Conservation (phyloP, 192 early-diverging fungal species). For the Linnemannia elongata region DNA sequence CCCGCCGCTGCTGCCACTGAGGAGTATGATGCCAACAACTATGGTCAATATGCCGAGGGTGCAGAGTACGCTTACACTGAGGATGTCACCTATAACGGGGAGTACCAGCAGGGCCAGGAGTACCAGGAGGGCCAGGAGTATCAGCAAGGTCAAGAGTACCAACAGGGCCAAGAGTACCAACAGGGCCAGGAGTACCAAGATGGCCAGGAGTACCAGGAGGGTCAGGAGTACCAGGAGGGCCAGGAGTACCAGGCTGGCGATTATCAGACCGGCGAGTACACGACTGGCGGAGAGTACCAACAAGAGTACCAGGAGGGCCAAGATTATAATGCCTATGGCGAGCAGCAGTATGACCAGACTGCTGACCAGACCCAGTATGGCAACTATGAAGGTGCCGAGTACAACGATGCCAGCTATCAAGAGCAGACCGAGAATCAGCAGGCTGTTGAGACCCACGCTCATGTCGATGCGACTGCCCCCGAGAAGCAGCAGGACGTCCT, state of each 20-base stretch:
- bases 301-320: constrained; percentile 8
- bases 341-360: constrained; percentile 29
- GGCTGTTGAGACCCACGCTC: background rate
- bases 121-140: background rate
- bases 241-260: constrained; percentile 3
- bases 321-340: background rate
- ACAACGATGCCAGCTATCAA: constrained; percentile 18
- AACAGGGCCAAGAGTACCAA: constrained; percentile 6
- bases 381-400: constrained; percentile 15
- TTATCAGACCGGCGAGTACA: constrained; percentile 1
- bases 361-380: constrained; percentile 23
- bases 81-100: background rate
- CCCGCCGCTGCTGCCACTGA: background rate
- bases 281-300: background rate
- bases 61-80: constrained; percentile 5
- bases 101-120: constrained; percentile 3
- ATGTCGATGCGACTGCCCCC: background rate
- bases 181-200: constrained; percentile 6
- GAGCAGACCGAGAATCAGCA: constrained; percentile 1
- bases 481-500: background rate
- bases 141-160: background rate
- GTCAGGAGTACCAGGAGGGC: background rate
- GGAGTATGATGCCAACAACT: constrained; percentile 6
- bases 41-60: constrained; percentile 12
- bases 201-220: background rate